phyloP scores from a whole-genome alignment of 2,329 filamentous ascomycete species.

The Stemphylium vesicarium region DNA sequence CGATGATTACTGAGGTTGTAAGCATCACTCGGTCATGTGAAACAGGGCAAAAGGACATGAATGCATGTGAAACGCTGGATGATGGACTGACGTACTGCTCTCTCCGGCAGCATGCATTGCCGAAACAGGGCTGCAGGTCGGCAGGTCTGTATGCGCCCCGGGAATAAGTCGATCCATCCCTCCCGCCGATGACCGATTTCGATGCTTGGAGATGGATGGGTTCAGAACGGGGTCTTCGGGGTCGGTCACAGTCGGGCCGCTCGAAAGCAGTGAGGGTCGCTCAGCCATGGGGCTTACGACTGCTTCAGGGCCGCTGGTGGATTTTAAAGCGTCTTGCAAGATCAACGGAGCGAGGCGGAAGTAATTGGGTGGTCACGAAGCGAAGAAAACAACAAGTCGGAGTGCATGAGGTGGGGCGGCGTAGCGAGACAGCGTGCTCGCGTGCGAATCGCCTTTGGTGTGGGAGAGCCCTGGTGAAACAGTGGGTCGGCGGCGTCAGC shows the following conservation, averaged over 20 bases:
- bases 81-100: not conserved
- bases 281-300: constrained; percentile 5
- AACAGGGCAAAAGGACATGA: not conserved
- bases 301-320: not conserved
- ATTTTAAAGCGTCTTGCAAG: too few relatives aligned
- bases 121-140: not conserved
- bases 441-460: not conserved
- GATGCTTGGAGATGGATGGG: not conserved
- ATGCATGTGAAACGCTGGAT: not conserved
- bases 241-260: not conserved
- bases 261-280: not conserved
- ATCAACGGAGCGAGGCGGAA: too few relatives aligned
- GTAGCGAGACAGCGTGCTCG: not conserved
- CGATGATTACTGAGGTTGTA: not conserved
- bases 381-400: not conserved
- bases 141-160: not conserved
- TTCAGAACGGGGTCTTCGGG: not conserved
- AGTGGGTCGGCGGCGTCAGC: constrained; percentile 17
- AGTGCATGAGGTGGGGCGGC: not conserved
- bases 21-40: not conserved
- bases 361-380: too few relatives aligned
- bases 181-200: not conserved
- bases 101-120: constrained; percentile 2
- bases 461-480: not conserved
- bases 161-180: not conserved